A percentile compares a stretch with the other conserved stretches of the same genome.
phyloP scores from a whole-genome alignment of 345 rosid genomes.

The Hibiscus syriacus region DNA sequence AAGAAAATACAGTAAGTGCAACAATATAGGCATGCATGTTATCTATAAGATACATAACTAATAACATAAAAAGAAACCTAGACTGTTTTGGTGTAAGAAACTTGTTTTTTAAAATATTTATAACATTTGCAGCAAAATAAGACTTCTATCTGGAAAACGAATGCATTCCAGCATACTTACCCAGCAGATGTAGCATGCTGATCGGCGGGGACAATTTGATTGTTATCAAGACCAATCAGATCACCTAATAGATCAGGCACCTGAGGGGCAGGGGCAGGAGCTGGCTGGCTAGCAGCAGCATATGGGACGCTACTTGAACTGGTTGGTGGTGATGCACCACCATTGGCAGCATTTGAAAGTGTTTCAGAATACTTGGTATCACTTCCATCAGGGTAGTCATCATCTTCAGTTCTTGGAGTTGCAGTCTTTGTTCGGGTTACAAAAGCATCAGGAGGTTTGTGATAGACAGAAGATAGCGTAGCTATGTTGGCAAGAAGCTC shows the following conservation, averaged over 20 bases:
- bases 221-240: conserved; percentile 77
- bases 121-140: conserved; percentile 5
- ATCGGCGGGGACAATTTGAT: conserved; percentile 80
- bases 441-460: conserved; percentile 93
- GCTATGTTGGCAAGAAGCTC: conserved; percentile 98
- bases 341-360: conserved; percentile 49
- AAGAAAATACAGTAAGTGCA: conserved; percentile 23
- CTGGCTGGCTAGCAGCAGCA: conserved; percentile 52
- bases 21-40: not conserved
- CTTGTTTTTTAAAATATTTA: not conserved
- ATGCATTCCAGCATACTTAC: conserved; percentile 36
- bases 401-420: conserved; percentile 79
- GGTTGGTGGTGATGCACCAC: conserved; percentile 58
- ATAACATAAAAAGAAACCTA: not conserved
- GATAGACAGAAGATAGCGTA: conserved; percentile 95
- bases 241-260: conserved; percentile 95
- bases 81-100: not conserved
- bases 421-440: conserved; percentile 89
- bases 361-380: conserved; percentile 69
- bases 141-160: not conserved
- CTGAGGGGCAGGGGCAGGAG: conserved; percentile 42
- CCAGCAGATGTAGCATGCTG: conserved; percentile 60
- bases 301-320: conserved; percentile 48
- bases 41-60: not conserved
- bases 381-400: conserved; percentile 84